Base-by-base conservation (phyloP, 768 basidiomycete genomes). In the Rhizopogon salebrosus region DNA sequence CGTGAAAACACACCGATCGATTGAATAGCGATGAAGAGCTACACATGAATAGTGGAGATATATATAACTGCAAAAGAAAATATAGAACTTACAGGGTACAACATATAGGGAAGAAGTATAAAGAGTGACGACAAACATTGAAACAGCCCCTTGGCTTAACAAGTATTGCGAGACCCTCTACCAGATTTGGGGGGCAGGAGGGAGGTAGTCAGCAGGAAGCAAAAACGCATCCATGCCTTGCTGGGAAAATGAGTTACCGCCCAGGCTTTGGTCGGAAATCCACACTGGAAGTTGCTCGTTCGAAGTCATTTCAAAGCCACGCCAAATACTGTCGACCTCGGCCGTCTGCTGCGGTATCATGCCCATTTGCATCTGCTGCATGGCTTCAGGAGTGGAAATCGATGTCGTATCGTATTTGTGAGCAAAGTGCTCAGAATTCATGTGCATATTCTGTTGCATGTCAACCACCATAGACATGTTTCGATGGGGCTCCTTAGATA, bases 201-300 rank as follows among this genome's bases (percentile, higher is more conserved):
- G 84, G 48, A 89, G 75, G 60, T 85, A 90, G 63, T 90, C 85
- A 27, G 74, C 69, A 14, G 90, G 90, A 35, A 92, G 75, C 42
- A 92, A 72, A 70, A 92, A 92, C 4, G 90, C 88, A 61, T 92
- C 87, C 73, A 92, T 89, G 56, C 91, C 90, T 60, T 87, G 80
- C 65, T 89, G 87, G 29, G 83, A 78, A 69, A 90, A 87, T 7
- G 83, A 79, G 60, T 72, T 80, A 45, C 87, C 89, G 41, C 89
- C 90, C 2, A 92, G 70, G 58, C 79, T 89, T 66, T 89, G 86
- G 65, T 92, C 90, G 34, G 89, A 88, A 41, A 92, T 82, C 89
- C 89, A 92, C 24, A 92, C 83, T 18, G 90, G 89, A 9, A 90
- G 72, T 59, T 89, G 87, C 62, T 89, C 87, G 54, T 75, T 84